Conservation (phyloP, 805 yeast genomes). For the Kregervanrija fluxuum region DNA sequence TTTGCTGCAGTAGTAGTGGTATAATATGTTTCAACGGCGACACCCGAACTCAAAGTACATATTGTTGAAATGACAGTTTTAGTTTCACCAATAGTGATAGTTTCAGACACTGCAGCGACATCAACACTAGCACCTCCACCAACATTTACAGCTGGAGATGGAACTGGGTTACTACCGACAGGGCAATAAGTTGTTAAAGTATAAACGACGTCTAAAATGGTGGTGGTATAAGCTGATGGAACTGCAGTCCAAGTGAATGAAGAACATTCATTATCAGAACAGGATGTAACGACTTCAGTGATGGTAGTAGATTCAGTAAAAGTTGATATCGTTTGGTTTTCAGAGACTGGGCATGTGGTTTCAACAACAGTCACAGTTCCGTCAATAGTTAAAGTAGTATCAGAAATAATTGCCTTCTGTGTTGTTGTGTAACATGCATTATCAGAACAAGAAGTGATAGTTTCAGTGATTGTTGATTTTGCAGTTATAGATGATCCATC, state of each 20-base stretch:
- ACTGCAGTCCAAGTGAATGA: conserved; percentile 1
- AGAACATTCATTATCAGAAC: conserved; percentile 17
- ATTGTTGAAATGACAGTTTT: not conserved
- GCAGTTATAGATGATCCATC: conserved; percentile 4
- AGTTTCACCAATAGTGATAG: conserved; percentile 3
- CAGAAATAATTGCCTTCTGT: conserved; percentile 14
- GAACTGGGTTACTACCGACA: conserved; percentile 7
- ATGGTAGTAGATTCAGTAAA: conserved; percentile 2
- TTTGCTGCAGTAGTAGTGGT: not conserved
- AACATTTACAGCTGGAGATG: conserved; percentile 4
- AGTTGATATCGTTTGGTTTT: not conserved
- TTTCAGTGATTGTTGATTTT: conserved; percentile 10
- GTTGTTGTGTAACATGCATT: conserved; percentile 2
- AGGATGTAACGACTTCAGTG: conserved; percentile 5
- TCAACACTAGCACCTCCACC: conserved; percentile 1
- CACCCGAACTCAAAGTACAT: not conserved
- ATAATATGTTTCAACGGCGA: not conserved
- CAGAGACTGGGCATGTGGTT: not conserved
- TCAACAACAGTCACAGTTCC: not conserved
- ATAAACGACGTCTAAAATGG: conserved; percentile 16
- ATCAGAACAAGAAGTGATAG: conserved; percentile 11
- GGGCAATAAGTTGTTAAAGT: conserved; percentile 19
- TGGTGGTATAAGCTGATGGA: conserved; percentile 15
- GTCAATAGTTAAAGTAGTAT: conserved; percentile 5
- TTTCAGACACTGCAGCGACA: conserved; percentile 1